These are phyloP conservation scores for Polychaeton citri DNA, from an alignment of 2,329 filamentous ascomycete genomes.

Conservation along the genomic window DNA sequence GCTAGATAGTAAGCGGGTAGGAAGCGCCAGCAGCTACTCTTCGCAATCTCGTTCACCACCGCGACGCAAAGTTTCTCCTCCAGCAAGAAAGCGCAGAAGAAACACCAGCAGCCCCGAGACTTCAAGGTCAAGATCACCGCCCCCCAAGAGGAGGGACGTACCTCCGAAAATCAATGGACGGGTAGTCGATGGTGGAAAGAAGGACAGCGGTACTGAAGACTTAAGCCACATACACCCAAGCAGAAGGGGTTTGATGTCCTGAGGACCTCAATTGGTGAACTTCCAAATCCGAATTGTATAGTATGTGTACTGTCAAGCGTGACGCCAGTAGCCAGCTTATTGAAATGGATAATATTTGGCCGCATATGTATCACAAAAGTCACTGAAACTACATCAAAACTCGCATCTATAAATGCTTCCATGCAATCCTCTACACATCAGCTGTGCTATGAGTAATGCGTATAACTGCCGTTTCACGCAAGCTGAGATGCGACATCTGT, in stretches of 20 bases:
- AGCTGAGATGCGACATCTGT: too few relatives aligned
- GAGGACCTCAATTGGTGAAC: too few relatives aligned
- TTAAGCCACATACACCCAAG: constrained; percentile 23
- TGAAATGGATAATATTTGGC: too few relatives aligned
- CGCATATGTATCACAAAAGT: too few relatives aligned
- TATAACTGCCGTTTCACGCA: too few relatives aligned
- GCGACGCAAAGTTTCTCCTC: constrained; percentile 3
- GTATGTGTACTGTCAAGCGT: too few relatives aligned
- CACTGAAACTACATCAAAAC: too few relatives aligned
- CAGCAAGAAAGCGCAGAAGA: constrained; percentile 13
- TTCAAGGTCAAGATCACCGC: constrained; percentile 13
- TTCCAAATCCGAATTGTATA: too few relatives aligned
- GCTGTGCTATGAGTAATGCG: too few relatives aligned
- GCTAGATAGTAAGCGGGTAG: constrained; percentile 6
- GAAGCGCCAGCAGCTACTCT: constrained; percentile 10
- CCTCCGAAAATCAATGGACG: constrained; percentile 3
- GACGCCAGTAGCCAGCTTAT: too few relatives aligned
- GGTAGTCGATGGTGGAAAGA: constrained; percentile 2
- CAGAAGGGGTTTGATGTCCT: constrained; percentile 20
- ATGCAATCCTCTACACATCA: too few relatives aligned
- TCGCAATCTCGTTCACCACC: constrained; percentile 10
- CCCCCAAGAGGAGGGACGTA: constrained; percentile 6
- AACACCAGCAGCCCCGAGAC: constrained; percentile 17
- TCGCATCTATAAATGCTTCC: too few relatives aligned
- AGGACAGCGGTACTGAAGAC: constrained; percentile 12